Evolutionary conservation across 352 stramenopile species (phyloP).

Genomic region (Globisporangium solare): DNA sequence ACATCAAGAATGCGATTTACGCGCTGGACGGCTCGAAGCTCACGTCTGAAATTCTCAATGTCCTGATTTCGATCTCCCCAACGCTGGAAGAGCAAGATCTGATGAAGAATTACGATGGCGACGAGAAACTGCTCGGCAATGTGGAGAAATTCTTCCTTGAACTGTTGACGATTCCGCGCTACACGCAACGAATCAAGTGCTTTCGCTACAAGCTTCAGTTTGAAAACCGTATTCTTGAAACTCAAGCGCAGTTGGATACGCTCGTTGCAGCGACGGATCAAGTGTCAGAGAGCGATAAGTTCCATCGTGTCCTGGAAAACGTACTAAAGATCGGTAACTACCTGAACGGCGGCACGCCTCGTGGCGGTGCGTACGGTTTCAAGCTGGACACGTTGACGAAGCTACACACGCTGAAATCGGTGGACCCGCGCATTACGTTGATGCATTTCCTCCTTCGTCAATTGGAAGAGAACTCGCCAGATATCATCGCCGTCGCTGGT

Average conservation of each 20-base stretch:
- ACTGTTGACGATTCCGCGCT: conserved; percentile 78
- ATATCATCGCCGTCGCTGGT: conserved; percentile 72
- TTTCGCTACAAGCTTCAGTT: conserved; percentile 87
- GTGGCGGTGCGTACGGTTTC: conserved; percentile 89
- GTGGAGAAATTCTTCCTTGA: conserved; percentile 89
- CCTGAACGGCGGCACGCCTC: conserved; percentile 86
- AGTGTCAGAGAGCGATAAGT: conserved; percentile 75
- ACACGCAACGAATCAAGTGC: conserved; percentile 87
- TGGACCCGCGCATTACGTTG: conserved; percentile 73
- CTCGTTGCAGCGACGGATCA: conserved; percentile 78
- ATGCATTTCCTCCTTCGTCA: conserved; percentile 82
- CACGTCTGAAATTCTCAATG: conserved; percentile 81
- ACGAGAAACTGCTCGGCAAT: conserved; percentile 79
- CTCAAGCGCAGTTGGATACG: conserved; percentile 77
- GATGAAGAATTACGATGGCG: conserved; percentile 89
- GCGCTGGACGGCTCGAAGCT: conserved; percentile 66
- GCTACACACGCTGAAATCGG: conserved; percentile 80
- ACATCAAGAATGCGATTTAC: conserved; percentile 87
- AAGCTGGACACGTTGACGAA: conserved; percentile 90
- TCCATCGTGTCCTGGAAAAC: conserved; percentile 71
- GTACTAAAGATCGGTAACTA: conserved; percentile 92
- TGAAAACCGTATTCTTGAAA: conserved; percentile 79
- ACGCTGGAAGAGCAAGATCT: conserved; percentile 88
- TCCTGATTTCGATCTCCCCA: conserved; percentile 85
- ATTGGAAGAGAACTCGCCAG: conserved; percentile 68